Evolutionary conservation across 768 basidiomycete species (phyloP).

Genomic region (Trametes coccinea): DNA sequence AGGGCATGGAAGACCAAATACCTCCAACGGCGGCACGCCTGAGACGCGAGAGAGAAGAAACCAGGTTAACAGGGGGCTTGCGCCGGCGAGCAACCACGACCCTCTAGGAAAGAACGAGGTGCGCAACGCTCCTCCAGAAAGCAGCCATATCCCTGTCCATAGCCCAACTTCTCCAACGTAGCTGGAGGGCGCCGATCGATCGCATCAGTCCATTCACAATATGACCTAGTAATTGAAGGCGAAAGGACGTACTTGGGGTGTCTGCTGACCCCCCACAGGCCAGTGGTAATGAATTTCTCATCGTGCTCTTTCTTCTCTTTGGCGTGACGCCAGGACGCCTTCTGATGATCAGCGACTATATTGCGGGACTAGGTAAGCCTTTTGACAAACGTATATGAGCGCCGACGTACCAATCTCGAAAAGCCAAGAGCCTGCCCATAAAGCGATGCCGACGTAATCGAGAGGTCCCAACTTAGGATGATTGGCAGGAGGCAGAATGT

Average conservation of each 20-base stretch:
- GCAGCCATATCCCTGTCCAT: constrained; percentile 65
- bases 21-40: constrained; percentile 73
- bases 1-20: constrained; percentile 18
- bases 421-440: constrained; percentile 58
- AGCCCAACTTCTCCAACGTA: constrained; percentile 73
- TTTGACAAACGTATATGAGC: neutral
- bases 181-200: constrained; percentile 38
- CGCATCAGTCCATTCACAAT: constrained; percentile 1
- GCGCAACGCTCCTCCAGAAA: constrained; percentile 52
- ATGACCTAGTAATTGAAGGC: neutral
- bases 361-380: neutral
- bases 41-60: constrained; percentile 60
- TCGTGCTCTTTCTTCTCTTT: constrained; percentile 66
- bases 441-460: constrained; percentile 53
- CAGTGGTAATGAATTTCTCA: constrained; percentile 66
- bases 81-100: constrained; percentile 46
- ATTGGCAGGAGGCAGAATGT: constrained; percentile 48
- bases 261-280: constrained; percentile 65
- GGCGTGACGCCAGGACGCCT: constrained; percentile 57
- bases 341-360: constrained; percentile 60
- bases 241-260: constrained; percentile 63
- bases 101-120: constrained; percentile 46
- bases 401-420: constrained; percentile 47
- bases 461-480: constrained; percentile 53
- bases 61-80: constrained; percentile 67